Percentiles rank a stretch among this genome's conserved stretches.
Conservation (phyloP, 1,139 yeast genomes). For the Geotrichum bryndzae region DNA sequence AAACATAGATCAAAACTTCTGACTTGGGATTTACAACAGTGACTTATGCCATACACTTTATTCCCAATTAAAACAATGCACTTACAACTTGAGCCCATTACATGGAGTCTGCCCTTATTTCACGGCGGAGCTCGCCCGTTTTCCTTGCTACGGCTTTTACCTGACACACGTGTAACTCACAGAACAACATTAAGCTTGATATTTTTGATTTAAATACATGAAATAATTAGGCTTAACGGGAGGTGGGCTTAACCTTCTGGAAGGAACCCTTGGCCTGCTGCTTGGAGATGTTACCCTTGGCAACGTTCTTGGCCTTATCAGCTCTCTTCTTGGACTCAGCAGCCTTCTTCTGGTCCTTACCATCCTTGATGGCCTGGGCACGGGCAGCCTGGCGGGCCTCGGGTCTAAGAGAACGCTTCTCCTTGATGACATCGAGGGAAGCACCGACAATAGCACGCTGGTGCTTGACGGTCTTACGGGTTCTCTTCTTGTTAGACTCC, state of each 20-base stretch:
- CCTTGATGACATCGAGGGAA: constrained; percentile 94
- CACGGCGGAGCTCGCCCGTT: too few species aligned
- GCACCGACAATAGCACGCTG: constrained; percentile 99
- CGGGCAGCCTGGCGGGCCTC: constrained; percentile 97
- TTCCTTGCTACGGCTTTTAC: too few species aligned
- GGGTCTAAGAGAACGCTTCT: constrained; percentile 94
- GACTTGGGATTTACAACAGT: too few species aligned
- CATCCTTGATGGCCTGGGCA: constrained; percentile 83
- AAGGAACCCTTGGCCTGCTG: constrained; percentile 39
- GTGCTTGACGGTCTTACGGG: constrained; percentile 96
- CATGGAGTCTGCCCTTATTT: too few species aligned
- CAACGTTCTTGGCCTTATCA: constrained; percentile 82
- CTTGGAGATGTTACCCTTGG: constrained; percentile 64
- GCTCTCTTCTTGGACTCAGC: constrained; percentile 88
- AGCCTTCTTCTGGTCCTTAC: constrained; percentile 91
- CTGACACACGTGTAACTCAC: neutral
- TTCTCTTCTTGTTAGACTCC: constrained; percentile 94
- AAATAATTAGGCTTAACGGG: constrained; percentile 57
- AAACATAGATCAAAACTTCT: too few species aligned
- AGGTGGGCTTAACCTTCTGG: constrained; percentile 80
- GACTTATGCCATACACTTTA: too few species aligned
- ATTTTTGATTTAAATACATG: neutral
- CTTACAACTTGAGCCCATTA: too few species aligned
- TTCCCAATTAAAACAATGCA: too few species aligned
- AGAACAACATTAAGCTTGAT: neutral